phyloP scores from a whole-genome alignment of 2,329 filamentous ascomycete species.

The Trichoderma sp. region DNA sequence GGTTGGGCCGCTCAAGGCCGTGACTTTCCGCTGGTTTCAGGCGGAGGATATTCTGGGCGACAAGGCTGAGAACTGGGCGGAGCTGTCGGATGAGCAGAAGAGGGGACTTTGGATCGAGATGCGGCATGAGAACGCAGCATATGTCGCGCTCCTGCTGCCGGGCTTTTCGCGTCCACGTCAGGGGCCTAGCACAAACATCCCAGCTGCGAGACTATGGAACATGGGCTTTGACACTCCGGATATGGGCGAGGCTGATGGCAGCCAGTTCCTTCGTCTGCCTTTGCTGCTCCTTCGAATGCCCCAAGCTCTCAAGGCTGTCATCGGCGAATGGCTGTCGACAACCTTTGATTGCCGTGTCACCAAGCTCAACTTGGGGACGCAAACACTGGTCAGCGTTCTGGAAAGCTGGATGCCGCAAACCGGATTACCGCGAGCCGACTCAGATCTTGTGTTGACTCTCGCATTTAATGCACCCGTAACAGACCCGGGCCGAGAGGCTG shows the following conservation, averaged over 20 bases:
- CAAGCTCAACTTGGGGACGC: slow-evolving; percentile 52
- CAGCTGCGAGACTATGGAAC: slow-evolving; percentile 27
- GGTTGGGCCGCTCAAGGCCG: slow-evolving; percentile 47
- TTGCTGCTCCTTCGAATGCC: slow-evolving; percentile 60
- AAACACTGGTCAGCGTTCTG: slow-evolving; percentile 51
- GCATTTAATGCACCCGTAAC: slow-evolving; percentile 49
- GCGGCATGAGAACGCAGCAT: slow-evolving; percentile 55
- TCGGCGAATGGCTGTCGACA: slow-evolving; percentile 54
- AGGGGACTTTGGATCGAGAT: slow-evolving; percentile 50
- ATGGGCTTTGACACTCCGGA: slow-evolving; percentile 29
- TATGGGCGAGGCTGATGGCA: slow-evolving; percentile 25
- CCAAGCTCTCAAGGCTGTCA: slow-evolving; percentile 49
- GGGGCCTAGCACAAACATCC: neutral
- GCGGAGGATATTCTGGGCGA: slow-evolving; percentile 38
- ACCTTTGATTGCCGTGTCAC: slow-evolving; percentile 60
- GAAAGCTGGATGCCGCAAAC: slow-evolving; percentile 53
- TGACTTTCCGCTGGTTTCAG: slow-evolving; percentile 52
- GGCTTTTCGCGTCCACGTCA: slow-evolving; percentile 29
- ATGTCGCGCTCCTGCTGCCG: slow-evolving; percentile 55
- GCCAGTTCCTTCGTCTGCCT: slow-evolving; percentile 51
- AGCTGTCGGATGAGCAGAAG: slow-evolving; percentile 32
- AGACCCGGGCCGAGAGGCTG: slow-evolving; percentile 15
- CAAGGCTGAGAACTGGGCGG: slow-evolving; percentile 27
- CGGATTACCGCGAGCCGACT: slow-evolving; percentile 39
- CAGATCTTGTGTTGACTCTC: slow-evolving; percentile 54